A percentile compares a stretch with the other conserved stretches of the same genome.
Evolutionary conservation across 306 rosid species (phyloP).

Genomic region (Corylus avellana): DNA sequence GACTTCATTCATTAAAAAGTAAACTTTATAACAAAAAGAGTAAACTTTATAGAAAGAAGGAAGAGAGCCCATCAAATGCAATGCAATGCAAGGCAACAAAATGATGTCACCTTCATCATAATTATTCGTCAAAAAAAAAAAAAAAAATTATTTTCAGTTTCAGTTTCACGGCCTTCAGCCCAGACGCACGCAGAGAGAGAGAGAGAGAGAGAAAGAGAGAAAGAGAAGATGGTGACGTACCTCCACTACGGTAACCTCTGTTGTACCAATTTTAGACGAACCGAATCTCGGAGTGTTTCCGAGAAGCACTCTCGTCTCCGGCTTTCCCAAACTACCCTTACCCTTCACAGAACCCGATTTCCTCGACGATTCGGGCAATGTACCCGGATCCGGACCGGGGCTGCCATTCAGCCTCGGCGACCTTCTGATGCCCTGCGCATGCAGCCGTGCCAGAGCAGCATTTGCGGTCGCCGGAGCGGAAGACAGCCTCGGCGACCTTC

Average conservation of each 20-base stretch:
- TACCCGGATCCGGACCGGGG: background rate
- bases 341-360: constrained; percentile 1
- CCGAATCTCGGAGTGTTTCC: constrained; percentile 32
- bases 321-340: constrained; percentile 18
- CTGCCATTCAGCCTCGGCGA: constrained; percentile 30
- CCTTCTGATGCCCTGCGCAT: constrained; percentile 26
- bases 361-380: background rate
- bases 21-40: no score
- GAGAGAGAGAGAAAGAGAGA: background rate
- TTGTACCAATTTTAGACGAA: background rate
- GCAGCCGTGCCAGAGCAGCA: background rate
- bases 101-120: no score
- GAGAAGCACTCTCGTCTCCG: background rate
- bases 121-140: no score
- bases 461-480: background rate
- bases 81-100: no score
- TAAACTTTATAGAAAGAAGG: no score
- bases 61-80: no score
- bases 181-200: background rate
- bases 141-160: no score
- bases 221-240: constrained; percentile 24
- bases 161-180: no score
- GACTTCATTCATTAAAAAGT: no score
- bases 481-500: constrained; percentile 1
- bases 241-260: constrained; percentile 16